Conservation (phyloP, 176 grass and related monocot genomes). For the Themeda triandra region DNA sequence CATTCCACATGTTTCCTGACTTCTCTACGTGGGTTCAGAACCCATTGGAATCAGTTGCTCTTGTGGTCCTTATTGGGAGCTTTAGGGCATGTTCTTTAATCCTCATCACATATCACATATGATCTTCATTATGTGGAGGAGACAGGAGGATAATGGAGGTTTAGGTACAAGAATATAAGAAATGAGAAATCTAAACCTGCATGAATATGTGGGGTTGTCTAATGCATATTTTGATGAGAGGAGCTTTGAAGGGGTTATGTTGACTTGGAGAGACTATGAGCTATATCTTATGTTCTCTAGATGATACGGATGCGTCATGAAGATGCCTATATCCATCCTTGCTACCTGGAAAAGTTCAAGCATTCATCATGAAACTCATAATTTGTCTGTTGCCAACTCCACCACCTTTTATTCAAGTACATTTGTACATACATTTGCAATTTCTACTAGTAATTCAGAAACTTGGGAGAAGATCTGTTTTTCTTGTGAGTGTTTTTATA, state of each 20-base stretch:
- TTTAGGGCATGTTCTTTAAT: neutral
- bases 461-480: neutral
- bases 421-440: neutral
- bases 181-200: neutral
- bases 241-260: no score
- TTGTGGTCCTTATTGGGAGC: neutral
- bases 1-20: neutral
- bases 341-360: no score
- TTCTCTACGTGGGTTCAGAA: neutral
- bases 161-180: neutral
- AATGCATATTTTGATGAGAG: no score
- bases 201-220: neutral
- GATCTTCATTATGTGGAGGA: neutral
- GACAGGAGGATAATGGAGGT: neutral
- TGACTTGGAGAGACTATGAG: no score
- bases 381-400: neutral
- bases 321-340: no score
- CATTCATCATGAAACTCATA: no score
- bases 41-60: constrained; percentile 13
- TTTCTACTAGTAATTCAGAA: neutral
- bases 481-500: no score
- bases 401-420: neutral
- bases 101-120: neutral
- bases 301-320: no score
- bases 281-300: no score